These are phyloP conservation scores for Euphorbia schlechtendalii DNA, from an alignment of 441 rosid genomes.

Conservation along the genomic window DNA sequence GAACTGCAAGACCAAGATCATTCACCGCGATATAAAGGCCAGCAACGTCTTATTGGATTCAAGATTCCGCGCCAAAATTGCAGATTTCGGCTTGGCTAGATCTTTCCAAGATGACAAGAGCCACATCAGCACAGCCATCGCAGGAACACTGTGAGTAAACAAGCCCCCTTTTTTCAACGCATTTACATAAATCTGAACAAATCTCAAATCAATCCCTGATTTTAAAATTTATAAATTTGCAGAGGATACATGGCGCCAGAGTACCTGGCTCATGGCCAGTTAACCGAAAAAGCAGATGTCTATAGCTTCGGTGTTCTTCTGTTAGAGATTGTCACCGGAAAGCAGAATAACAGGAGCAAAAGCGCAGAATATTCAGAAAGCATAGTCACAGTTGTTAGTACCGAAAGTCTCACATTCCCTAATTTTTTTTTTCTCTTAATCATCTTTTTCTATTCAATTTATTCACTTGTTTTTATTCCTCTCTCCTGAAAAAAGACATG, in stretches of 20 bases:
- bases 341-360: constrained; percentile 69
- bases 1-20: constrained; percentile 55
- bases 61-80: constrained; percentile 75
- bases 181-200: no score
- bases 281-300: constrained; percentile 83
- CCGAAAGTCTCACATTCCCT: background rate
- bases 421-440: background rate
- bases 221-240: constrained; percentile 16
- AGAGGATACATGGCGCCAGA: constrained; percentile 99
- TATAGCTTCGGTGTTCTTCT: constrained; percentile 93
- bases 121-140: constrained; percentile 91
- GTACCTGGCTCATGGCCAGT: constrained; percentile 80
- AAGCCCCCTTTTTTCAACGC: background rate
- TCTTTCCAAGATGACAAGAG: constrained; percentile 84
- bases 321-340: constrained; percentile 75
- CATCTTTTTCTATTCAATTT: background rate
- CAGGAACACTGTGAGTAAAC: constrained; percentile 77
- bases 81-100: constrained; percentile 91
- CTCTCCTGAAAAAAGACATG: constrained; percentile 44
- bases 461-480: background rate
- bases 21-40: constrained; percentile 88
- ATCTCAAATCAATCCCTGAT: no score
- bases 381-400: constrained; percentile 46
- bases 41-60: constrained; percentile 79
- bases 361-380: constrained; percentile 56